These are phyloP conservation scores for Lathyrus sativus DNA, from an alignment of 306 rosid genomes.

Conservation along the genomic window DNA sequence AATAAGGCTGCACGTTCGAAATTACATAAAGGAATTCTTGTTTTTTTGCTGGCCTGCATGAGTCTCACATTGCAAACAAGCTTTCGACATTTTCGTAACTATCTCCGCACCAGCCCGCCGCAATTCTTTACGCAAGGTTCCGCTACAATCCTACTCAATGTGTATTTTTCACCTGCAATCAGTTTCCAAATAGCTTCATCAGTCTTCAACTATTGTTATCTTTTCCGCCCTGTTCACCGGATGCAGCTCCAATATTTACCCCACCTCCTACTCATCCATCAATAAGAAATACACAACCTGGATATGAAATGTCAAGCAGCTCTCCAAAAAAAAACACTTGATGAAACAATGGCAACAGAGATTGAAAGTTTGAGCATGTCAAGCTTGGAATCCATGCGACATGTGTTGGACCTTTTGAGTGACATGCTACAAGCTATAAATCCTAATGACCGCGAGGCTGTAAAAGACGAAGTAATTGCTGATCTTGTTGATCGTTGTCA, in stretches of 20 bases:
- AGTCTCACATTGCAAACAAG: too few relatives aligned
- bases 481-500: conserved; percentile 89
- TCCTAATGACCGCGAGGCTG: conserved; percentile 67
- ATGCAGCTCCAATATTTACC: conserved; percentile 80
- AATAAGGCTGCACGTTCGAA: too few relatives aligned
- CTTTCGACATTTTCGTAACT: too few relatives aligned
- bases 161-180: too few relatives aligned
- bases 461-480: conserved; percentile 84
- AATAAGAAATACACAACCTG: conserved; percentile 57
- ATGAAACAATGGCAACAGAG: conserved; percentile 97
- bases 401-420: conserved; percentile 80
- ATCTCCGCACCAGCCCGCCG: too few relatives aligned
- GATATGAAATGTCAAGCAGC: conserved; percentile 86
- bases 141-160: too few relatives aligned
- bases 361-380: conserved; percentile 84
- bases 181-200: too few relatives aligned
- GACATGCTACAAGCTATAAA: conserved; percentile 95
- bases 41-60: too few relatives aligned
- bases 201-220: too few relatives aligned
- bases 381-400: conserved; percentile 80
- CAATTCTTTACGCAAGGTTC: too few relatives aligned
- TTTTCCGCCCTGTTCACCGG: conserved; percentile 76
- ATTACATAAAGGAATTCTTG: too few relatives aligned
- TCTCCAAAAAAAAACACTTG: conserved; percentile 93
- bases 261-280: conserved; percentile 70